Evolutionary conservation across 2,329 filamentous ascomycete species (phyloP).

Genomic region (Drechmeria coniospora): DNA sequence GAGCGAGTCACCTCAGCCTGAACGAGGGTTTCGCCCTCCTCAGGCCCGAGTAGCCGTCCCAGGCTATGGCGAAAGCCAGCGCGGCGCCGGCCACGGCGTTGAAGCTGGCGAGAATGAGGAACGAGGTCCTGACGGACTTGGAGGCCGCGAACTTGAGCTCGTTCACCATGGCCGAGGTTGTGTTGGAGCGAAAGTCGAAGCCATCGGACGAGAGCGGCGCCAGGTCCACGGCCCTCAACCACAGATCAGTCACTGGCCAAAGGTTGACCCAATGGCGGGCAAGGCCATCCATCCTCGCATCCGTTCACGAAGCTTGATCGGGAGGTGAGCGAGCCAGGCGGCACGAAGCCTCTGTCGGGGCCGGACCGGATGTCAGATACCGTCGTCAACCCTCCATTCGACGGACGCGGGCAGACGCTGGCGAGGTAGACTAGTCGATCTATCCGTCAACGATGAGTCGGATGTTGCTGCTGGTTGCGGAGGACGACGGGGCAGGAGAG

Average conservation of each 20-base stretch:
- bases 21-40: slow-evolving; percentile 24
- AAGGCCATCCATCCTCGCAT: slow-evolving; percentile 1
- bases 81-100: slow-evolving; percentile 43
- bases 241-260: slow-evolving; percentile 6
- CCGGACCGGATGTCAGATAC: too few species aligned
- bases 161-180: slow-evolving; percentile 31
- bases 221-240: slow-evolving; percentile 5
- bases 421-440: too few species aligned
- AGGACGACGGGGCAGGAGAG: too few species aligned
- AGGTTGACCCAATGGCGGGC: slow-evolving; percentile 1
- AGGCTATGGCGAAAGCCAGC: slow-evolving; percentile 40
- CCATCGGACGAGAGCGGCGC: slow-evolving; percentile 6
- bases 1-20: slow-evolving; percentile 23
- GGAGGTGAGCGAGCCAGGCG: too few species aligned
- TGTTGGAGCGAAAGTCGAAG: slow-evolving; percentile 21
- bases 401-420: too few species aligned
- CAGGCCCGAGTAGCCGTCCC: slow-evolving; percentile 34
- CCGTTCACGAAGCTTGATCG: not conserved
- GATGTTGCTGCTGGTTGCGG: too few species aligned
- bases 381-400: too few species aligned
- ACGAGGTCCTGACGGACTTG: slow-evolving; percentile 44
- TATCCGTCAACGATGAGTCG: too few species aligned
- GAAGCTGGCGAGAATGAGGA: slow-evolving; percentile 44
- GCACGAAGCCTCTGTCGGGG: too few species aligned
- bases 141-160: slow-evolving; percentile 35